Evolutionary conservation across 495 filamentous ascomycete genomes (phyloP).

Genomic region (Viridothelium virens): DNA sequence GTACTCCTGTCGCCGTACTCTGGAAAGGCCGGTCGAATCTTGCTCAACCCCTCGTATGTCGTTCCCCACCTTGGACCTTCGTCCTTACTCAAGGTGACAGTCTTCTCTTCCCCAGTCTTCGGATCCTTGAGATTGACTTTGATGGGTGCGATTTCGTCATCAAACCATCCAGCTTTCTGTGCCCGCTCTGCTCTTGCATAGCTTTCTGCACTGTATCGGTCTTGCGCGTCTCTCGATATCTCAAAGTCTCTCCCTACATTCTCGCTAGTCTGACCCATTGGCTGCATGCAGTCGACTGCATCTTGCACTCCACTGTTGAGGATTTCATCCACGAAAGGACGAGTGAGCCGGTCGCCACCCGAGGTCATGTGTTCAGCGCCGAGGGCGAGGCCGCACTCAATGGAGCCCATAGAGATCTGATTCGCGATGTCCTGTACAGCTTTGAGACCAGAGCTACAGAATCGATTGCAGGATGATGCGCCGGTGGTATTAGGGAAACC

Average conservation of each 20-base stretch:
- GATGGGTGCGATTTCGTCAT: conserved; percentile 91
- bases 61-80: conserved; percentile 88
- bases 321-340: conserved; percentile 72
- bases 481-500: conserved; percentile 87
- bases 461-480: conserved; percentile 79
- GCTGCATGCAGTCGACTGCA: conserved; percentile 76
- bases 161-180: conserved; percentile 88
- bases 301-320: conserved; percentile 57
- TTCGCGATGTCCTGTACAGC: conserved; percentile 91
- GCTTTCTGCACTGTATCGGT: conserved; percentile 76
- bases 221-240: conserved; percentile 69
- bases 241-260: conserved; percentile 91
- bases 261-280: conserved; percentile 97
- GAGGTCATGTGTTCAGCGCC: conserved; percentile 84
- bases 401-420: conserved; percentile 70
- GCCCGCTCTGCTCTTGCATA: conserved; percentile 79
- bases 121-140: conserved; percentile 71
- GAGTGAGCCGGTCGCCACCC: conserved; percentile 56
- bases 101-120: conserved; percentile 66
- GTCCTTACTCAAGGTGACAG: conserved; percentile 71
- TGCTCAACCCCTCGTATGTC: conserved; percentile 68
- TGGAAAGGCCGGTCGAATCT: conserved; percentile 88
- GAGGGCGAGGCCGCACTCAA: conserved; percentile 79
- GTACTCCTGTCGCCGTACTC: conserved; percentile 81
- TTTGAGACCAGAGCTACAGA: conserved; percentile 94